Evolutionary conservation across 257 asterid genomes (phyloP), one percentile per base, ranked within the genome.

Genomic region (Vinca minor): DNA sequence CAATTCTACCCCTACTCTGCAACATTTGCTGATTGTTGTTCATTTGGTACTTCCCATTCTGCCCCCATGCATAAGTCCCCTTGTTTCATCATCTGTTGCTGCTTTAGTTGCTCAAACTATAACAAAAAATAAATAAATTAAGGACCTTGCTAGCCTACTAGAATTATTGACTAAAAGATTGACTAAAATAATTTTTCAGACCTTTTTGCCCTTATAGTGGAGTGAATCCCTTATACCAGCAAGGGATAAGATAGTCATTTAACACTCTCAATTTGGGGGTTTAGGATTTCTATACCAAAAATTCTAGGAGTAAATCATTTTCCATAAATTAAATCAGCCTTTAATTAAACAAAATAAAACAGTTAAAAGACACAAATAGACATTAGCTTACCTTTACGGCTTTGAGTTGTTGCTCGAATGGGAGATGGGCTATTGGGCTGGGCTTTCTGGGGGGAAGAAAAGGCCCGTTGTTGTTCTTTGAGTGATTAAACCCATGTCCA

Each of bases 381-480:
- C 12, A 29, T 29, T 11, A 49, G 17, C 49, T 4, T n/a, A 88
- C 91, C 35, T 76, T 82, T 42, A 74, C 39, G 2, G 83, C 85
- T 58, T 85, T 87, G 21, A 82, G 12, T 14, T 64, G 62, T 41
- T 82, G 62, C 46, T 82, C 88, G 13, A 77, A 74, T 4, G 91
- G 67, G 2, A 72, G 64, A 1, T 75, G 85, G 3, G 39, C 67
- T 64, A 69, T 65, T 1, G 86, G 72, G 63, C 59, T 62, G 18
- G 73, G 67, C 52, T 70, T 82, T 34, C 53, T 5, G 8, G 77
- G 57, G 8, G 77, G 57, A 63, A 59, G 34, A 53, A 46, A 36
- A 5, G 66, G 64, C 34, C 69, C 64, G 60, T 64, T 55, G n/a
- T n/a, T n/a, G 56, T 63, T 0, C 54, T 62, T 25, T n/a, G 79